A percentile compares a stretch with the other conserved stretches of the same genome.
These are phyloP conservation scores for Saccharomyces mikatae DNA, from an alignment of 805 yeast genomes.

Conservation along the genomic window DNA sequence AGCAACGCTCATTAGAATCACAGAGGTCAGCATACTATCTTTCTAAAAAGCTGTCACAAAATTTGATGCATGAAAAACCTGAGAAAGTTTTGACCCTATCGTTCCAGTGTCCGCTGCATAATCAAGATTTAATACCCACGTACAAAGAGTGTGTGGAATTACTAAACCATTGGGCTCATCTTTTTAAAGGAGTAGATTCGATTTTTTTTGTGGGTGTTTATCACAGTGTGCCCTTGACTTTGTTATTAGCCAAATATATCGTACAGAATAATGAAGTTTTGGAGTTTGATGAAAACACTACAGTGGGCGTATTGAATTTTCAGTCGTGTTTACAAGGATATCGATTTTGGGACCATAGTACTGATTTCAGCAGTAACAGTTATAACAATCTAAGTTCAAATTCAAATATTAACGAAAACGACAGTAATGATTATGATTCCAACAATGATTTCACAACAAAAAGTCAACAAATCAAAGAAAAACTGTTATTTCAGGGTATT, in stretches of 20 bases:
- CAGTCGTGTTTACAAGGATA: slow-evolving; percentile 36
- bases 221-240: slow-evolving; percentile 45
- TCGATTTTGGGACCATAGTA: slow-evolving; percentile 35
- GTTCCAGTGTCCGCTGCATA: slow-evolving; percentile 30
- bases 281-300: slow-evolving; percentile 11
- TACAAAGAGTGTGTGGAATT: slow-evolving; percentile 39
- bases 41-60: slow-evolving; percentile 21
- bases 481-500: slow-evolving; percentile 24
- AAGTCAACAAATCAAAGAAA: slow-evolving; percentile 24
- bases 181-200: slow-evolving; percentile 41
- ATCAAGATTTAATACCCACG: slow-evolving; percentile 24
- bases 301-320: slow-evolving; percentile 29
- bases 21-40: slow-evolving; percentile 25
- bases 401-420: neutral
- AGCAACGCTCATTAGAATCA: slow-evolving; percentile 21
- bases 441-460: slow-evolving; percentile 9
- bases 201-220: slow-evolving; percentile 45
- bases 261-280: slow-evolving; percentile 26
- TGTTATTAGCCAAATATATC: slow-evolving; percentile 39
- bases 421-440: slow-evolving; percentile 2
- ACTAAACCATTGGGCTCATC: slow-evolving; percentile 41
- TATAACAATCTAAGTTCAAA: neutral
- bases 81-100: slow-evolving; percentile 25
- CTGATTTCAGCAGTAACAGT: slow-evolving; percentile 12
- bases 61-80: slow-evolving; percentile 25